Evolutionary conservation across 257 asterid genomes (phyloP), one percentile per base, ranked within the genome.

Genomic region (Nicotiana otophora): DNA sequence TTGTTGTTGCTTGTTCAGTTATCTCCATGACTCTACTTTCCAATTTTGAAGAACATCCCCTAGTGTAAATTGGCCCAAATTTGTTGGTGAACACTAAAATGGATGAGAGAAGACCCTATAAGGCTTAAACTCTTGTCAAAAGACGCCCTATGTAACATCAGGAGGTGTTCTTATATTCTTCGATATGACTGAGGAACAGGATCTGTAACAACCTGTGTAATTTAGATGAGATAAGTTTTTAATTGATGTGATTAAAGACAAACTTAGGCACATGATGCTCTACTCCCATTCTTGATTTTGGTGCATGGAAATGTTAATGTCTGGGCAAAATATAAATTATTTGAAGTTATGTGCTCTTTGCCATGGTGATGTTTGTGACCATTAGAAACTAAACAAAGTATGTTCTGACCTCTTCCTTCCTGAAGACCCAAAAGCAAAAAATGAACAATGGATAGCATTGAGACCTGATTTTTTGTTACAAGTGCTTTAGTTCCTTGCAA

Each of bases 161-260:
- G 23, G 51, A 67, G 75, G 75, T 67, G 75, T 67, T 65, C 75
- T 67, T 34, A 67, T 67, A 33, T 31, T 67, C 26, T 67, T 67
- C 36, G 51, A 67, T 33, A 67, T 67, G 14, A 34, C 9, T 9
- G 51, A 42, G 51, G 3, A 39, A 39, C 48, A 7, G 51, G 51
- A 66, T 33, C 51, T 66, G 51, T 20, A 33, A 67, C 9, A 7
- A 67, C 7, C 28, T 33, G 19, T 17, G 34, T 46, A 67, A 33
- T 16, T 67, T 67, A 10, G 51, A 23, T 7, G 36, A 66, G 19
- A 33, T 17, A 16, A 67, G 4, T 67, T 67, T 67, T 67, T 3
- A 33, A 33, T 4, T 33, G 4, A 67, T 67, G 51, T 67, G 36
- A 67, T 67, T 67, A 67, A 67, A 17, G 53, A 67, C 2, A 66